phyloP scores from a whole-genome alignment of 2,329 filamentous ascomycete genomes.

The Pseudopithomyces chartarum region DNA sequence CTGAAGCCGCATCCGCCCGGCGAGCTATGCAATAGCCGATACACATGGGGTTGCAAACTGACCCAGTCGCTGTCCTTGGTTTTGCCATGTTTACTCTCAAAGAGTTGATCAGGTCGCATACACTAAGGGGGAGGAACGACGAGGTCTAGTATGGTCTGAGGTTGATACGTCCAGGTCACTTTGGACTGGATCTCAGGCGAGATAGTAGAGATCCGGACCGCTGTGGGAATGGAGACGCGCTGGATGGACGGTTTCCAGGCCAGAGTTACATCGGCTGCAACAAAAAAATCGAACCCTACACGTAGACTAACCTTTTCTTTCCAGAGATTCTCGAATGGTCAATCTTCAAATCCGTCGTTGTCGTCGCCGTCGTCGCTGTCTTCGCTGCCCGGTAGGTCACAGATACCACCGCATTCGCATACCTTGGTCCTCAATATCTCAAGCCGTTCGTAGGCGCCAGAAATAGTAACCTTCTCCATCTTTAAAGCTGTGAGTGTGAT shows the following conservation, averaged over 20 bases:
- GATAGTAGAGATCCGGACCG: slow-evolving; percentile 57
- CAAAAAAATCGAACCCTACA: background rate
- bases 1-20: slow-evolving; percentile 58
- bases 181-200: slow-evolving; percentile 47
- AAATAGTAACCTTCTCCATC: slow-evolving; percentile 53
- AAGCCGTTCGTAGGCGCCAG: slow-evolving; percentile 51
- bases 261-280: slow-evolving; percentile 15
- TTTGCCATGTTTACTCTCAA: slow-evolving; percentile 33
- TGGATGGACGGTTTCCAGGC: slow-evolving; percentile 52
- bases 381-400: slow-evolving; percentile 59
- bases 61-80: slow-evolving; percentile 37
- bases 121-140: slow-evolving; percentile 66
- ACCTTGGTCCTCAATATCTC: slow-evolving; percentile 62
- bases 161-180: slow-evolving; percentile 56
- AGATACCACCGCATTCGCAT: slow-evolving; percentile 60
- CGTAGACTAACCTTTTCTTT: background rate
- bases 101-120: slow-evolving; percentile 68
- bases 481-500: slow-evolving; percentile 62
- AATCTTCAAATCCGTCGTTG: slow-evolving; percentile 34
- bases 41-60: slow-evolving; percentile 52
- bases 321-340: slow-evolving; percentile 31
- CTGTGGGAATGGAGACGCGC: slow-evolving; percentile 52
- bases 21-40: slow-evolving; percentile 62
- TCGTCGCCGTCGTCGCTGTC: slow-evolving; percentile 45
- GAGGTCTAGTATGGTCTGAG: slow-evolving; percentile 58